A percentile compares a stretch with the other conserved stretches of the same genome.
These are phyloP conservation scores for Brassica balearica DNA, from an alignment of 441 rosid genomes.

Conservation along the genomic window DNA sequence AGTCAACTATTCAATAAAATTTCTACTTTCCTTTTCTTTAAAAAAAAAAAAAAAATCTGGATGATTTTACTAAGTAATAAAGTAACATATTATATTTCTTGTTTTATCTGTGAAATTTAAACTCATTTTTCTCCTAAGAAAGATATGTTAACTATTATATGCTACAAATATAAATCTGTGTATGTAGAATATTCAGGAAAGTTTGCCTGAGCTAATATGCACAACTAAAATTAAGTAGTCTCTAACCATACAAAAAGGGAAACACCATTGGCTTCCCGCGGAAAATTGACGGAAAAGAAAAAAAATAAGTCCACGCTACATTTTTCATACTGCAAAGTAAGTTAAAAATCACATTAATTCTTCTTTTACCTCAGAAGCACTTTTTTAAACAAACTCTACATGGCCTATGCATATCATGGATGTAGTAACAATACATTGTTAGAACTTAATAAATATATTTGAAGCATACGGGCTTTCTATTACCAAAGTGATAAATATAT, in stretches of 20 bases:
- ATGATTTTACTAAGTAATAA: too few species aligned
- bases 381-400: not conserved
- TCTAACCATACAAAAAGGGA: not conserved
- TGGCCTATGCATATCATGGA: not conserved
- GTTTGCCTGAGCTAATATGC: not conserved
- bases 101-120: slow-evolving; percentile 4
- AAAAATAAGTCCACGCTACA: not conserved
- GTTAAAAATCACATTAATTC: not conserved
- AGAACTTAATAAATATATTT: not conserved
- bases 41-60: too few species aligned
- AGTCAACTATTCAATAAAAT: not conserved
- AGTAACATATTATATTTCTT: not conserved
- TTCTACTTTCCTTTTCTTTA: not conserved
- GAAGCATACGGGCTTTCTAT: not conserved
- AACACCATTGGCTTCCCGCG: not conserved
- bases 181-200: not conserved
- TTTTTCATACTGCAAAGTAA: too few species aligned
- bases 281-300: not conserved
- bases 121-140: not conserved
- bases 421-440: not conserved
- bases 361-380: not conserved
- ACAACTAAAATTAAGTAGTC: not conserved
- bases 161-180: not conserved
- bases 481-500: too few species aligned
- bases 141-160: not conserved